Evolutionary conservation across 805 yeast genomes (phyloP), one percentile per base, ranked within the genome.

Genomic region (Candida tallmaniae): DNA sequence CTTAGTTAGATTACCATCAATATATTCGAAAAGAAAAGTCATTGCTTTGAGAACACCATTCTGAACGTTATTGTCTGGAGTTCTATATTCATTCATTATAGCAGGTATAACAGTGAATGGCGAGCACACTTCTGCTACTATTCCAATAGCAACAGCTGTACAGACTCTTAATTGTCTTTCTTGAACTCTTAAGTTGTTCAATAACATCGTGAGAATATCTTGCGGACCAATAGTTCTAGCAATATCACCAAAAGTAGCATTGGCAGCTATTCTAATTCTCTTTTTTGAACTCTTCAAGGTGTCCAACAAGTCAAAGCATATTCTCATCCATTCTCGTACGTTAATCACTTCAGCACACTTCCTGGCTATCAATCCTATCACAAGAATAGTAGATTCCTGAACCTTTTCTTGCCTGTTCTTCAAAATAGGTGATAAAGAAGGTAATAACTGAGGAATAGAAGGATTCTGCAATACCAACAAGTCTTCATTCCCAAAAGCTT

Each of bases 301-400:
- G 46, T 93, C 97, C 29, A 93, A 59, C 22, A 93, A 67, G 50
- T 89, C 96, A 57, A 85, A 87, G 50, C 96, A 85, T 17, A 90
- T 84, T 42, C 97, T 70, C 90, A 93, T 86, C 99, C 98, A 93
- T 58, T 93, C 99, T 41, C 86, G 78, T 3, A 96, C 95, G 23
- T 88, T 78, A 11, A 88, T 84, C 36, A 77, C 76, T 43, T 85
- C 94, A 1, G 95, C 80, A 7, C 84, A 89, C 28, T 76, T 70
- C 31, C 72, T 76, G 0, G 97, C 96, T 35, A 90, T 81, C 32
- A 76, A 66, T 2, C 96, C 96, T 17, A 93, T 81, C 13, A 90
- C 62, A 28, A 71, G 76, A 24, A 93, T 83, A 6, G 89, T 76
- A 41, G 80, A 74, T 44, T 85, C 90, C 54, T 88, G 97, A 2